Conservation (phyloP, 192 early-diverging fungal species). For the Coemansia sp. region DNA sequence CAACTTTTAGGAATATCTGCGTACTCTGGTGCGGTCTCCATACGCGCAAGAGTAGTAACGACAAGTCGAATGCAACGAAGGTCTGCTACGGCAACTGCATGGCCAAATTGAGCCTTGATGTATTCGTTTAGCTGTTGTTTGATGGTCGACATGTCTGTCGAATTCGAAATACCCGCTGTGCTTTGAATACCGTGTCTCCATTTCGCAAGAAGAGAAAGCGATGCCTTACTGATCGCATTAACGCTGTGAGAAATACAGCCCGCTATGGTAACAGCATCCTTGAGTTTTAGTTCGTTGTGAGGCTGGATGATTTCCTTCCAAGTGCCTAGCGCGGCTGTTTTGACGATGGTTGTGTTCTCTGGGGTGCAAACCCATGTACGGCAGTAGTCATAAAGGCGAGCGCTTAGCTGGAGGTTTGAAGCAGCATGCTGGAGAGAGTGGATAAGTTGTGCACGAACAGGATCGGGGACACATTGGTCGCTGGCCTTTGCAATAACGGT, state of each 20-base stretch:
- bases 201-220: constrained; percentile 31
- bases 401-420: constrained; percentile 41
- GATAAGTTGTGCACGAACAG: constrained; percentile 45
- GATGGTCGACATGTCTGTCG: not conserved
- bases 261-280: constrained; percentile 36
- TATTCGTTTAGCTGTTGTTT: not conserved
- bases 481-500: constrained; percentile 42
- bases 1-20: constrained; percentile 15
- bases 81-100: constrained; percentile 12
- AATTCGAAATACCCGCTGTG: not conserved
- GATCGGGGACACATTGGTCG: constrained; percentile 25
- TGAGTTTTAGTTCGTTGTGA: constrained; percentile 37
- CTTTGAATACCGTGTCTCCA: constrained; percentile 20
- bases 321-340: constrained; percentile 28
- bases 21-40: constrained; percentile 13
- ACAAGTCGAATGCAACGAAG: constrained; percentile 22
- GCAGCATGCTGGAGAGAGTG: constrained; percentile 49
- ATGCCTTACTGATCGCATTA: constrained; percentile 13
- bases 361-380: constrained; percentile 28
- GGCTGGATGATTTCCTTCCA: constrained; percentile 37
- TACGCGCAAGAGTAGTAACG: constrained; percentile 22
- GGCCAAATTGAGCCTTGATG: constrained; percentile 24
- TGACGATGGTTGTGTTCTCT: constrained; percentile 23
- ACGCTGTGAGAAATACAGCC: constrained; percentile 18
- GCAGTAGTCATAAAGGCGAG: constrained; percentile 35